Base-by-base conservation (phyloP, 2,329 filamentous ascomycete genomes). In the Neofusicoccum parvum region DNA sequence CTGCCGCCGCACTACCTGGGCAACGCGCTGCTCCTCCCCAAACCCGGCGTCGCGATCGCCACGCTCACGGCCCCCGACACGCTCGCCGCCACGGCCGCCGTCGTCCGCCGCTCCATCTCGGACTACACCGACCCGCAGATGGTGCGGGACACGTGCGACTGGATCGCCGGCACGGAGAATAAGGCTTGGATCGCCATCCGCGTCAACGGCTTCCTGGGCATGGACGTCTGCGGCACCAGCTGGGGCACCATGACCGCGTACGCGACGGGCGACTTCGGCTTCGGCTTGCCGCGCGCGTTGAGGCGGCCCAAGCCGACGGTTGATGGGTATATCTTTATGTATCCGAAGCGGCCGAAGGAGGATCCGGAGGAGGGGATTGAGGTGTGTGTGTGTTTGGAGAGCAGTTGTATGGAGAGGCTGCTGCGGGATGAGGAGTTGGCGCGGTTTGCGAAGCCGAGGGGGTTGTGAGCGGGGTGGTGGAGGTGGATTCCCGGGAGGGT, bases 241-340 rank as follows among this genome's bases (percentile, higher is more conserved):
- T 75, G 73, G 73, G 69, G 70, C 56, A 59, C 27, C 7, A 72
- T 73, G 70, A 70, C 62, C n/a, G 50, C 67, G 3, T 73, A 74
- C 45, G 45, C 66, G 53, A 64, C 62, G 43, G 72, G 74, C 62
- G 72, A 76, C 62, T 76, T 75, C 60, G 73, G 73, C 2, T 76
- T 76, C 54, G 73, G 73, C 4, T 14, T 65, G 48, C 72, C 70
- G 6, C 58, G 45, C 48, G 68, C 68, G 27, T 9, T 60, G 41
- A 58, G 71, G 2, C 69, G 68, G 59, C 70, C 71, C 0, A 56
- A 65, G 36, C 69, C 70, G 17, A 63, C 60, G 20, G 66, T 68
- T 17, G 70, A 72, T 32, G 68, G 69, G 2, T 70, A 63, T 54
- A 58, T 72, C 9, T 70, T 70, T 27, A 64, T 70, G 6, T 67